These are phyloP conservation scores for Parsonsia alboflavescens DNA, from an alignment of 257 asterid genomes.

Conservation along the genomic window DNA sequence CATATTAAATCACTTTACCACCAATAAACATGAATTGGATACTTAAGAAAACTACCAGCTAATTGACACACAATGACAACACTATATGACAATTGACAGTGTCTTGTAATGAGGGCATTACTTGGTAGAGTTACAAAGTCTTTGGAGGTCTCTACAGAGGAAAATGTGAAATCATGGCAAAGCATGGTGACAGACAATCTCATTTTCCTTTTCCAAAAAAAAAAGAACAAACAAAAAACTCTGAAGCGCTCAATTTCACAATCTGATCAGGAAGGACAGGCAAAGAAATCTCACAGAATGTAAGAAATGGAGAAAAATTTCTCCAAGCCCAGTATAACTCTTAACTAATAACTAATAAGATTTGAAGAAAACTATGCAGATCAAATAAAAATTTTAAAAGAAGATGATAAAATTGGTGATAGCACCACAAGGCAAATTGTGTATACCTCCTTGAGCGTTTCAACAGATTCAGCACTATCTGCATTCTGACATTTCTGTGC, in stretches of 20 bases:
- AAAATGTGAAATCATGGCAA: not conserved
- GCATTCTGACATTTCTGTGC: slow-evolving; percentile 67
- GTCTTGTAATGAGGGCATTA: not conserved
- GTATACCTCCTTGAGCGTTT: slow-evolving; percentile 81
- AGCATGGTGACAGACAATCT: not conserved
- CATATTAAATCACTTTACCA: not conserved
- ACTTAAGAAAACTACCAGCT: not conserved
- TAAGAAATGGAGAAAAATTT: not conserved
- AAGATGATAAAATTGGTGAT: not conserved
- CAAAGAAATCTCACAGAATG: not conserved
- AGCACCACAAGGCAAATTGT: not conserved
- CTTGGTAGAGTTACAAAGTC: not conserved
- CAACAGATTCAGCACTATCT: slow-evolving; percentile 69
- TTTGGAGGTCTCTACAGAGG: not conserved
- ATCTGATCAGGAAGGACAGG: not conserved
- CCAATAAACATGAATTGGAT: not conserved
- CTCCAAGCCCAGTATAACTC: not conserved
- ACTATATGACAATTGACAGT: not conserved
- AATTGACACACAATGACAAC: not conserved
- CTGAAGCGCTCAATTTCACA: not conserved
- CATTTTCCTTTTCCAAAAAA: not conserved
- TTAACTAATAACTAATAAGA: not conserved
- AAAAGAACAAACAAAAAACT: not conserved
- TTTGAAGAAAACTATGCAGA: not conserved
- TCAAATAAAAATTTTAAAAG: not conserved